A percentile compares a stretch with the other conserved stretches of the same genome.
These are phyloP conservation scores for Volvox carteri DNA, from an alignment of 163 green algal genomes.

Conservation along the genomic window DNA sequence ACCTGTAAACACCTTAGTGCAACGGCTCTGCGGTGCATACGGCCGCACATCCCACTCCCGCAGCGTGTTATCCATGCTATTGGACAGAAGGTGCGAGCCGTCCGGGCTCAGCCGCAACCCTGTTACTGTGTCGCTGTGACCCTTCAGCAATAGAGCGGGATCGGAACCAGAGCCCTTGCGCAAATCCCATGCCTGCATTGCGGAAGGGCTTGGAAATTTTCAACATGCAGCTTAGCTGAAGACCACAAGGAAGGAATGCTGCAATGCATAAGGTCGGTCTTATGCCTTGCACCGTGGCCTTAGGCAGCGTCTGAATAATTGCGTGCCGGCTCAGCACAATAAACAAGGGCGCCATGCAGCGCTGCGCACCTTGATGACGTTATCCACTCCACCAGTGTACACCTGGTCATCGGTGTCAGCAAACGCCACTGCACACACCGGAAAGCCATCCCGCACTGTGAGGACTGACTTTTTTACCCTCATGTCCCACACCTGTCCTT, in stretches of 20 bases:
- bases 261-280: too few species aligned
- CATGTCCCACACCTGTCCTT: constrained; percentile 94
- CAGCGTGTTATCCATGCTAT: constrained; percentile 95
- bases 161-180: constrained; percentile 69
- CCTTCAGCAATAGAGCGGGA: constrained; percentile 76
- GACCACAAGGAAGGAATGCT: background rate
- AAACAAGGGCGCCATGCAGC: too few species aligned
- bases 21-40: constrained; percentile 87
- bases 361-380: constrained; percentile 81
- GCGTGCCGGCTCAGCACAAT: too few species aligned
- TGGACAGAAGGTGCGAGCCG: constrained; percentile 89
- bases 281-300: too few species aligned
- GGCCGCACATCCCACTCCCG: constrained; percentile 95
- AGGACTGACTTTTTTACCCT: constrained; percentile 81
- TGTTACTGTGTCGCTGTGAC: constrained; percentile 91
- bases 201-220: background rate
- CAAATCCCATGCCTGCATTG: constrained; percentile 91
- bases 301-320: too few species aligned
- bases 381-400: constrained; percentile 94
- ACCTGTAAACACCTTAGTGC: constrained; percentile 68
- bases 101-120: constrained; percentile 83
- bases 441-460: constrained; percentile 88
- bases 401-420: constrained; percentile 79
- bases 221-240: background rate
- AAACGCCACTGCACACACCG: constrained; percentile 82